phyloP scores from a whole-genome alignment of 352 stramenopile species.

The Pythium catenulatum region DNA sequence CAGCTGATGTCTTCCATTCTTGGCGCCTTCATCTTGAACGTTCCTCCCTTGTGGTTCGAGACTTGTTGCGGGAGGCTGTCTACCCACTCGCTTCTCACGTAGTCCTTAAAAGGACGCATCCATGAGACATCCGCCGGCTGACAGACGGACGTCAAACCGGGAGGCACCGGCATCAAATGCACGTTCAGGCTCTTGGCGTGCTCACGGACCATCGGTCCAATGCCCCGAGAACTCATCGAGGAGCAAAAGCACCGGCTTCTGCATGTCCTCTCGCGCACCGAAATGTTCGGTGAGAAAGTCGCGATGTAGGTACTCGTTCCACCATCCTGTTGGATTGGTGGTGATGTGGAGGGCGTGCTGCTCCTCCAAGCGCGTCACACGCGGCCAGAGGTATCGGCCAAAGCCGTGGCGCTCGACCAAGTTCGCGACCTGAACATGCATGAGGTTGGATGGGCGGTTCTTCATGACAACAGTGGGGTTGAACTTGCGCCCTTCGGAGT shows the following conservation, averaged over 20 bases:
- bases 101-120: neutral
- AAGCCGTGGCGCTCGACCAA: neutral
- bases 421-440: neutral
- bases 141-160: neutral
- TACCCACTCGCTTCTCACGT: neutral
- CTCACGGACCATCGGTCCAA: neutral
- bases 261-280: neutral
- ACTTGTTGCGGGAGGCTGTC: neutral
- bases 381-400: neutral
- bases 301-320: neutral
- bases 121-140: neutral
- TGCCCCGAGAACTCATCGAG: neutral
- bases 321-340: neutral
- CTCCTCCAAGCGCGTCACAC: neutral
- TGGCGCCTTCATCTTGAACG: too few relatives aligned
- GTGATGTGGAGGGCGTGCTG: neutral
- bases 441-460: neutral
- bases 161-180: neutral
- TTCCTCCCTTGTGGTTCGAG: too few relatives aligned
- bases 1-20: too few relatives aligned
- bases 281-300: neutral
- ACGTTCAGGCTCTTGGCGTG: neutral
- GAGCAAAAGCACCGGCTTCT: neutral
- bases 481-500: slow-evolving; percentile 41
- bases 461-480: slow-evolving; percentile 56